phyloP scores from a whole-genome alignment of 2,329 filamentous ascomycete genomes.

The Colletotrichum cordylinicola region DNA sequence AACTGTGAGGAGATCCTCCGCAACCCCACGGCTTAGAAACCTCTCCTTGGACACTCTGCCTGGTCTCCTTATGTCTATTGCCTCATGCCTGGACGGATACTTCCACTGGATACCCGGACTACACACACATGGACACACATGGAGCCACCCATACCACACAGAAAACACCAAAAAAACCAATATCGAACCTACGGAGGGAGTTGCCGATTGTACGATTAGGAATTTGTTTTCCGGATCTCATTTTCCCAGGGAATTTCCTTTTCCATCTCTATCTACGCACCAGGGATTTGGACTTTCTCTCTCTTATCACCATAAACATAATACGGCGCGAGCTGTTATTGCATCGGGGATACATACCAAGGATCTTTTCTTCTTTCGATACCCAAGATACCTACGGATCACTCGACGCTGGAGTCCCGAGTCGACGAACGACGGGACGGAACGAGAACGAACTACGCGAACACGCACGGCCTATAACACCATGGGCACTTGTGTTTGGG shows the following conservation, averaged over 20 bases:
- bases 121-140: not conserved
- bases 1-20: conserved; percentile 91
- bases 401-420: not conserved
- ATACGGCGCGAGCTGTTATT: conserved; percentile 23
- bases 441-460: conserved; percentile 20
- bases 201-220: conserved; percentile 24
- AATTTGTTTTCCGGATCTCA: conserved; percentile 14
- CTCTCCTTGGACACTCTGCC: not conserved
- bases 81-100: not conserved
- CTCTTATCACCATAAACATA: conserved; percentile 21
- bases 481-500: conserved; percentile 4
- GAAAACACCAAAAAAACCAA: conserved; percentile 11
- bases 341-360: conserved; percentile 20
- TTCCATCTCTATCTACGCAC: conserved; percentile 4
- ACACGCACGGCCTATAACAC: conserved; percentile 8
- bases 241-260: conserved; percentile 18
- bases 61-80: conserved; percentile 20
- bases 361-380: conserved; percentile 24
- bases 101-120: not conserved
- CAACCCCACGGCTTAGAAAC: conserved; percentile 51
- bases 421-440: not conserved
- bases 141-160: not conserved
- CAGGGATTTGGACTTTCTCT: conserved; percentile 19
- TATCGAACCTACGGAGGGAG: conserved; percentile 14
- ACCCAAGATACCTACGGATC: conserved; percentile 20